Evolutionary conservation across 1,284 basidiomycete genomes (phyloP).

Genomic region (Xerocomus nothofagi): DNA sequence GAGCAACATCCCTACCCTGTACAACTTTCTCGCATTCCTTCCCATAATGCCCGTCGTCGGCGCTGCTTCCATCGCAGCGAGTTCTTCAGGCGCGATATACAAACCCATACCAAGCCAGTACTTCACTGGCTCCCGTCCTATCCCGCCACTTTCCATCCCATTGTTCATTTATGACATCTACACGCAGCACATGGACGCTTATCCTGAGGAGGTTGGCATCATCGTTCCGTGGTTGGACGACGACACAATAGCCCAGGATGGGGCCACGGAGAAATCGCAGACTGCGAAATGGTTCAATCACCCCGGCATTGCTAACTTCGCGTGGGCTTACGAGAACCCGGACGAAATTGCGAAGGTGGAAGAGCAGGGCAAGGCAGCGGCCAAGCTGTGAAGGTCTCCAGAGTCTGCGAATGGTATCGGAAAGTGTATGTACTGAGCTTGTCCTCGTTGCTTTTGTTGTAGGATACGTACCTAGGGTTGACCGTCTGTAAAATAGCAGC

Average conservation of each 20-base stretch:
- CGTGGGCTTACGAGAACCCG: conserved; percentile 11
- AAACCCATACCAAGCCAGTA: no score
- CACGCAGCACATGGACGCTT: conserved; percentile 6
- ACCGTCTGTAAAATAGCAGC: no score
- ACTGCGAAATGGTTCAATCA: not conserved
- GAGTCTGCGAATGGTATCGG: not conserved
- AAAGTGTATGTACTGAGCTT: no score
- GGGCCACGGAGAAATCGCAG: conserved; percentile 1
- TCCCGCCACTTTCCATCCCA: not conserved
- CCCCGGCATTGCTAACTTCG: conserved; percentile 7
- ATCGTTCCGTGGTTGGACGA: not conserved
- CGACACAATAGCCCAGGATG: not conserved
- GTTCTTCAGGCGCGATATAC: no score
- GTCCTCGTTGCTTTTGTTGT: no score
- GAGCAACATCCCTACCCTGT: conserved; percentile 10
- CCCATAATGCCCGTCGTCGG: no score
- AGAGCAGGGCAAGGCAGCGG: not conserved
- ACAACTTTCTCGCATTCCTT: not conserved
- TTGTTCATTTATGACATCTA: no score
- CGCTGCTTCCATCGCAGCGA: no score
- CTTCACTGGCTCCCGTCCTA: no score
- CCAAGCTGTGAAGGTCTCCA: not conserved
- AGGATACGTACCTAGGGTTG: no score
- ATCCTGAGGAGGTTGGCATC: not conserved
- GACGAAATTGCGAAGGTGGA: not conserved